Base-by-base conservation (phyloP, 495 filamentous ascomycete species). In the Aspergillus sclerotioniger region DNA sequence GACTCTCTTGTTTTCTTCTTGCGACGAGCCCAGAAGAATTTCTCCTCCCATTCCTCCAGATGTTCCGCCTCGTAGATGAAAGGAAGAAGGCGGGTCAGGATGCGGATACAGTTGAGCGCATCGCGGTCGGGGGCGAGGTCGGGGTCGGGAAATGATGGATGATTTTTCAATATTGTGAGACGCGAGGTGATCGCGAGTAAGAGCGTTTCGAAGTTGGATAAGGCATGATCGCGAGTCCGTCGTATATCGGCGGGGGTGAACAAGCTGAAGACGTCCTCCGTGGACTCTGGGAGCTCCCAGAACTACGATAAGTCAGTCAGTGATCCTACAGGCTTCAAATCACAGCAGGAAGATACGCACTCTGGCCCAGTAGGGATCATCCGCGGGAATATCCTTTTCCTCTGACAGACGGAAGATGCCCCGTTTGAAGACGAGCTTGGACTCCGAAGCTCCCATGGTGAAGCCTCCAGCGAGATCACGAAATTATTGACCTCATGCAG, bases 381-480 rank as follows among this genome's bases (percentile, higher is more conserved):
- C 87, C 43, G 90, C 84, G 45, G 92, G 83, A 64, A 99, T 98
- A 63, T 89, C 82, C 63, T 87, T 84, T 70, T 94, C 87, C 71
- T 96, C 92, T 16, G 92, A 95, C 53, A 99, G 86, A 68, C 88
- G 87, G 79, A 99, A 99, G 79, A 99, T 96, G 71, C 92, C 94
- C 73, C 96, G 89, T 76, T 98, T 99, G 84, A 99, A 98, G 66
- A 92, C 90, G 66, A 97, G 87, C 84, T 99, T 99, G 61, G 93
- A 97, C 79, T 99, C 95, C 72, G 94, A 96, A 67, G 94, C 94
- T 71, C 94, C 94, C 94, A 99, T 99, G 54, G 61, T 71, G 67
- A 70, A 64, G 55, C 56, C 54, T 54, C 57, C 49, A 51, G 35
- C 51, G 43, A 35, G 31, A 37, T 64, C 63, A 75, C 54, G 61